These are phyloP conservation scores for Aspergillus olivimuriae DNA, from an alignment of 495 filamentous ascomycete species.

Conservation along the genomic window DNA sequence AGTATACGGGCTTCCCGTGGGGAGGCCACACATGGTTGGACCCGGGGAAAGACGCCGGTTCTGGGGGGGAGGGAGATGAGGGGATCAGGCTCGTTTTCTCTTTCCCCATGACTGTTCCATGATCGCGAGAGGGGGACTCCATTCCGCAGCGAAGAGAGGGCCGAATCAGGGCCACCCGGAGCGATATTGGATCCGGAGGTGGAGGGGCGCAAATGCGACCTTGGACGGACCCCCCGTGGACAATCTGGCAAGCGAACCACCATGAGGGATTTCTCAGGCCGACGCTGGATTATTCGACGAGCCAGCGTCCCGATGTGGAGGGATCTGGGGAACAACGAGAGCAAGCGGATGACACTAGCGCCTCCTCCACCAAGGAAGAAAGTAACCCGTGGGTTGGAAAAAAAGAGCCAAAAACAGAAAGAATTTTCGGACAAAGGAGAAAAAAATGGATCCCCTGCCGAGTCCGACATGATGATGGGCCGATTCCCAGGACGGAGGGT, in stretches of 20 bases:
- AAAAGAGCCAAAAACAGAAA: too few relatives aligned
- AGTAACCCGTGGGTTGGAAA: too few relatives aligned
- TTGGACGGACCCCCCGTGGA: not conserved
- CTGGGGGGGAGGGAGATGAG: not conserved
- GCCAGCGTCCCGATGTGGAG: constrained; percentile 8
- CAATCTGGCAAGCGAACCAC: constrained; percentile 2
- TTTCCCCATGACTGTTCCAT: constrained; percentile 1
- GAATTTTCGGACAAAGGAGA: too few relatives aligned
- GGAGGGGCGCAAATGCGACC: constrained; percentile 9
- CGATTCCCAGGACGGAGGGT: not conserved
- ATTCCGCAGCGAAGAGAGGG: not conserved
- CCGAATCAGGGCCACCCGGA: not conserved
- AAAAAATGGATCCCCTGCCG: too few relatives aligned
- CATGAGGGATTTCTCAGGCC: not conserved
- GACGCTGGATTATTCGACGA: constrained; percentile 3
- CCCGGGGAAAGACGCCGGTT: not conserved
- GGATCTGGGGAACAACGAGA: constrained; percentile 8
- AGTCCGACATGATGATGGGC: too few relatives aligned
- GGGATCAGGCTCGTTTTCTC: constrained; percentile 3
- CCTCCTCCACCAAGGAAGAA: not conserved
- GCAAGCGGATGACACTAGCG: constrained; percentile 7
- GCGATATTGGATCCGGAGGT: constrained; percentile 1
- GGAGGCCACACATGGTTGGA: constrained; percentile 6
- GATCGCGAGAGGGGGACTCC: not conserved
- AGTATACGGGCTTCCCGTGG: not conserved